A percentile compares a stretch with the other conserved stretches of the same genome.
Conservation (phyloP, 2,329 filamentous ascomycete species). For the Scedosporium minutisporum region DNA sequence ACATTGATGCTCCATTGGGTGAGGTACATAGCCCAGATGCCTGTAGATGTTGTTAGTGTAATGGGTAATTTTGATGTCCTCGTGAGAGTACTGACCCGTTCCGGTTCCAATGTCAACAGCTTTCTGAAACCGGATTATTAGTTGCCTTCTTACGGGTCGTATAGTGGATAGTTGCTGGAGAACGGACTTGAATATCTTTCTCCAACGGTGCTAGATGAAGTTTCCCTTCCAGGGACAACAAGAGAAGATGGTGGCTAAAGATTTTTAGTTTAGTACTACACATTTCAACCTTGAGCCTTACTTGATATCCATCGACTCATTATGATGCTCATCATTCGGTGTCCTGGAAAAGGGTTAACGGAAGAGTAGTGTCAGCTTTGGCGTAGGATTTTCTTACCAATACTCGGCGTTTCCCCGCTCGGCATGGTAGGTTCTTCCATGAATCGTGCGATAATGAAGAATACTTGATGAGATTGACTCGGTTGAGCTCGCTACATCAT, state of each 20-base stretch:
- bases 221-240: conserved; percentile 13
- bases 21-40: conserved; percentile 41
- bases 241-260: conserved; percentile 13
- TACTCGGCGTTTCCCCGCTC: conserved; percentile 18
- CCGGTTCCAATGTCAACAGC: conserved; percentile 44
- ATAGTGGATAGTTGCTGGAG: neutral
- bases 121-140: conserved; percentile 6
- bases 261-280: neutral
- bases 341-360: conserved; percentile 5
- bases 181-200: conserved; percentile 10
- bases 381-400: conserved; percentile 12
- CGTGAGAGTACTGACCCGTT: conserved; percentile 28
- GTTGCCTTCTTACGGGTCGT: neutral
- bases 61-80: neutral
- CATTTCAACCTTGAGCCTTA: conserved; percentile 4
- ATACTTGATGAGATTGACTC: conserved; percentile 21
- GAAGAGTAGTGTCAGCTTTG: neutral
- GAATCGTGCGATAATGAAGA: conserved; percentile 19
- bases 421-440: conserved; percentile 22
- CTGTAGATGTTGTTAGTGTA: neutral
- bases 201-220: conserved; percentile 16
- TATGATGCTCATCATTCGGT: conserved; percentile 10
- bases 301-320: conserved; percentile 12
- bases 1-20: neutral
- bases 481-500: conserved; percentile 11